These are phyloP conservation scores for Leishmania amazonensis DNA, from an alignment of 208 protist species.

Conservation along the genomic window DNA sequence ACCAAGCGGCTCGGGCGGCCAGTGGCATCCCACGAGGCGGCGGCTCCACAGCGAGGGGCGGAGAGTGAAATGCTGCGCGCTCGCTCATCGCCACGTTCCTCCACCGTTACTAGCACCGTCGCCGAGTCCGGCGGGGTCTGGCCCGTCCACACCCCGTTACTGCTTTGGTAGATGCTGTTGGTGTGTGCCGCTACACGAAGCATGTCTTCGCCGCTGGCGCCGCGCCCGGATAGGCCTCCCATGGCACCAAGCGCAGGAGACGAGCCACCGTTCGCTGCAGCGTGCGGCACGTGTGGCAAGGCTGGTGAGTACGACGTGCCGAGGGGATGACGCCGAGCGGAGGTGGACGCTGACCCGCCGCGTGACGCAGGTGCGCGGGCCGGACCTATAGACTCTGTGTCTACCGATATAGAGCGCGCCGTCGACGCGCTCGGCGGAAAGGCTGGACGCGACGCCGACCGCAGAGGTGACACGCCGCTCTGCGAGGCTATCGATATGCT, in stretches of 20 bases:
- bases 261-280: neutral
- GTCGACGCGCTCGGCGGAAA: slow-evolving; percentile 27
- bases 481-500: slow-evolving; percentile 24
- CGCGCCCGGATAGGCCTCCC: slow-evolving; percentile 2
- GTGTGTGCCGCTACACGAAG: slow-evolving; percentile 3
- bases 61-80: slow-evolving; percentile 27
- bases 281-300: slow-evolving; percentile 2
- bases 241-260: slow-evolving; percentile 5
- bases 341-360: slow-evolving; percentile 17
- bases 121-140: neutral
- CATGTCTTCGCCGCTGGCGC: slow-evolving; percentile 2
- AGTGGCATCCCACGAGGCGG: slow-evolving; percentile 19
- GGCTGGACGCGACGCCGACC: slow-evolving; percentile 26
- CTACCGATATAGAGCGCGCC: slow-evolving; percentile 23
- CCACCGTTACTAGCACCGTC: neutral
- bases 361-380: slow-evolving; percentile 20
- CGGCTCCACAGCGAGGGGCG: slow-evolving; percentile 17
- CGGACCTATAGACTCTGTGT: slow-evolving; percentile 19
- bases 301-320: slow-evolving; percentile 4
- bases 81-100: slow-evolving; percentile 13
- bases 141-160: slow-evolving; percentile 6
- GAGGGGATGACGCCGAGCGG: slow-evolving; percentile 18
- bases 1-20: slow-evolving; percentile 17
- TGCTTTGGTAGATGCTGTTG: slow-evolving; percentile 9
- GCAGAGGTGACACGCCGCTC: slow-evolving; percentile 27